Evolutionary conservation across 2,329 filamentous ascomycete genomes (phyloP), one percentile per base, ranked within the genome.

Genomic region (Calycina herbarum): DNA sequence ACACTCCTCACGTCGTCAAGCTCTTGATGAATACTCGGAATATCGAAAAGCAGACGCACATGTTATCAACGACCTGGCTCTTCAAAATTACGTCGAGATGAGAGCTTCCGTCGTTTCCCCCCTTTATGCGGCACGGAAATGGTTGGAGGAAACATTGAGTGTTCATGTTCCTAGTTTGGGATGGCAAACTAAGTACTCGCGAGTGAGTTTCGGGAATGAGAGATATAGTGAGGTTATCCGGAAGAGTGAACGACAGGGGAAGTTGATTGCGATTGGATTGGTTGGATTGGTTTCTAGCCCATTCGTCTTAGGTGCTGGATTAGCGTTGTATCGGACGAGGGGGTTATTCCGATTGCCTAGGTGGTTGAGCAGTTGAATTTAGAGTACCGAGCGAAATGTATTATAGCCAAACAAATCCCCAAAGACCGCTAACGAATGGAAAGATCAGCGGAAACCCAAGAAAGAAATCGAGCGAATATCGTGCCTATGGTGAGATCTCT

Each of bases 61-160:
- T 71, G 89, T 93, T 0, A 97, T 99, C 80, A 97, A 96, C 74
- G 92, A 97, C 71, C 85, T 99, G 3, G 95, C 95, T 0, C 83
- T 96, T 38, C 85, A 92, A 58, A 99, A 99, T 76, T 98, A 97
- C 76, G 83, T 89, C 59, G 95, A 99, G 79, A 99, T 99, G 95
- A 87, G 94, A 10, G 86, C 89, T 0, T 91, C 91, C 3, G 95
- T 98, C 8, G 87, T 90, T 48, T 93, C 89, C 0, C 88, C 86
- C 0, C 74, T 89, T 0, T 98, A 98, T 74, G 85, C 89, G 40
- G 76, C 95, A 10, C 87, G 95, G 64, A 99, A 99, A 78, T 88
- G 82, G 70, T 80, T 97, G 15, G 95, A 99, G 75, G 95, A 99
- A 80, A 86, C 85, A 40, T 80, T 98, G 62, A 92, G 90, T 62